A percentile compares a stretch with the other conserved stretches of the same genome.
phyloP scores from a whole-genome alignment of 495 filamentous ascomycete species.

The Neurospora sp. region DNA sequence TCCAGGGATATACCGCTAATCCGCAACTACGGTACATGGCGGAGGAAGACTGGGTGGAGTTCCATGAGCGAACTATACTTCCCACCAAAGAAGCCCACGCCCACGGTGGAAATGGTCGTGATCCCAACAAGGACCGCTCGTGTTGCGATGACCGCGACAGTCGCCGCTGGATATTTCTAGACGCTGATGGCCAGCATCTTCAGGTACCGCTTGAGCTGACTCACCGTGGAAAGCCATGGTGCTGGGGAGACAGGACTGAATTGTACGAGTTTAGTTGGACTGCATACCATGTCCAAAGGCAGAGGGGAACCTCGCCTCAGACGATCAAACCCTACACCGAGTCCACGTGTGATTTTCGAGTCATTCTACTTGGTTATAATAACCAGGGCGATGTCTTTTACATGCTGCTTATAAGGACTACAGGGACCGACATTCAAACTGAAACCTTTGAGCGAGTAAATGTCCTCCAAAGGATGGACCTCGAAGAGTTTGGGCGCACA shows the following conservation, averaged over 20 bases:
- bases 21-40: neutral
- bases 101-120: neutral
- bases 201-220: neutral
- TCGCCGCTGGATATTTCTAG: neutral
- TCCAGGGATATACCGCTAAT: neutral
- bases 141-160: neutral
- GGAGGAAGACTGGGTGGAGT: neutral
- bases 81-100: neutral
- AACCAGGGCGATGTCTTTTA: accelerated
- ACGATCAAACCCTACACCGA: neutral
- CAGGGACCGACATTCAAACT: neutral
- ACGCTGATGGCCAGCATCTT: neutral
- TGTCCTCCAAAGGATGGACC: too few relatives aligned
- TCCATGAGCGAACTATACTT: neutral
- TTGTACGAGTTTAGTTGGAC: too few relatives aligned
- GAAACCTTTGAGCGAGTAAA: neutral
- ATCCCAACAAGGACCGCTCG: neutral
- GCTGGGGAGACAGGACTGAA: too few relatives aligned
- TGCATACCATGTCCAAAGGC: neutral
- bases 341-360: neutral
- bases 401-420: neutral
- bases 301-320: neutral
- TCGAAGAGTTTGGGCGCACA: too few relatives aligned
- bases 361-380: neutral
- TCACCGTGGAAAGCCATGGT: neutral